Base-by-base conservation (phyloP, 2,329 filamentous ascomycete species). In the Thielaviopsis cerberus region DNA sequence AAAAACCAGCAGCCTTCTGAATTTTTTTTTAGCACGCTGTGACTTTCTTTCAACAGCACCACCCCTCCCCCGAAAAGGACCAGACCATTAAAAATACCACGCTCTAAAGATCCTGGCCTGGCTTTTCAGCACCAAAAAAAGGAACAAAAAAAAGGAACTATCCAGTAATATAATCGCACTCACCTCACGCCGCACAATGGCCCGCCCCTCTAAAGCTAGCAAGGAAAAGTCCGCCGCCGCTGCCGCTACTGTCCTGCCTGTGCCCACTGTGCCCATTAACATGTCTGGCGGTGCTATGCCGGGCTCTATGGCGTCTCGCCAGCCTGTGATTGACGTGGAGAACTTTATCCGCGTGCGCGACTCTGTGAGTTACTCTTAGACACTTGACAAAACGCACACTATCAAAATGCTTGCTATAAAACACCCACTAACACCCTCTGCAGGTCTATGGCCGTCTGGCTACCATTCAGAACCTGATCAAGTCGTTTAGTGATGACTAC, bases 281-380 rank as follows among this genome's bases (percentile, higher is more conserved):
- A 22, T 53, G 17, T 25, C 51, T 27, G 51, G 51, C 25, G 62
- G 65, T 48, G 62, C 64, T 24, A 63, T 65, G 55, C 50, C 17
- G 50, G 26, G 15, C n/a, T 13, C 15, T 3, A 45, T 45, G 37
- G 3, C 37, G 15, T 22, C 22, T n/a, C 51, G 56, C 11, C 55
- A 55, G 7, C 58, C 59, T 13, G 66, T 74, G 50, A 79, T 86
- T 63, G 81, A 88, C 62, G 76, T 85, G 59, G 83, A 88, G 60
- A 84, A 87, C 69, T 91, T 91, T 69, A 78, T 87, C 61, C 78
- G 83, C 67, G 88, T 89, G 54, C 81, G 88, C 66, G 88, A 94
- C 69, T 83, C 81, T 68, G 88, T 94, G 82, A 78, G 86, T 73
- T 59, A 57, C 50, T 5, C n/a, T n/a, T n/a, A n/a, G n/a, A n/a